Evolutionary conservation across 805 yeast species (phyloP).

Genomic region (Hanseniaspora clermontiae): DNA sequence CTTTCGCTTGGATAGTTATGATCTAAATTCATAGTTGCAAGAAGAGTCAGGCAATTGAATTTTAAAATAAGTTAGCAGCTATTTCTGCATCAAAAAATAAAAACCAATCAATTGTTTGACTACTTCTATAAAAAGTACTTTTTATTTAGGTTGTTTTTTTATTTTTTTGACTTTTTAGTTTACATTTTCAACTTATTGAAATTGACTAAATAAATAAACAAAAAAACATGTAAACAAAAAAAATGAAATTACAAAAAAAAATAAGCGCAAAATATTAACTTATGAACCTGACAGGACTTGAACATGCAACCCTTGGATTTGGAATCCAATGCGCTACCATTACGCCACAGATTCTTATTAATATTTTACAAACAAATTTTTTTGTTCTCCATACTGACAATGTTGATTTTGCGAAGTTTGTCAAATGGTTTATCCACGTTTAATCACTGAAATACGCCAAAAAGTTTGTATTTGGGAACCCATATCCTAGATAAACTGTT

Average conservation of each 20-base stretch:
- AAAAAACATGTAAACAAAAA: neutral
- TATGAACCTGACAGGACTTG: slow-evolving; percentile 43
- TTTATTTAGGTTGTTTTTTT: neutral
- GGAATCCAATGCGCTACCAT: slow-evolving; percentile 63
- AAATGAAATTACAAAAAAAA: neutral
- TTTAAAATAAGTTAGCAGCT: neutral
- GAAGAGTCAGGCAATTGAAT: no score
- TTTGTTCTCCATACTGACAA: no score
- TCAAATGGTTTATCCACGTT: no score
- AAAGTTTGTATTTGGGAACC: no score
- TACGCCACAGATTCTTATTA: slow-evolving; percentile 49
- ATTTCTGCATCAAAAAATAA: neutral
- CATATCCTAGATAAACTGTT: no score
- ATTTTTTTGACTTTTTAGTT: neutral
- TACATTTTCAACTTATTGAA: neutral
- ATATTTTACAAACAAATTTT: neutral
- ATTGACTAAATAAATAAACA: neutral
- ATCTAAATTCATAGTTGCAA: neutral
- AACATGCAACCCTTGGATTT: slow-evolving; percentile 55
- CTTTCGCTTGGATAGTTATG: neutral
- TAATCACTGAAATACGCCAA: no score
- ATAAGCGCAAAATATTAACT: neutral
- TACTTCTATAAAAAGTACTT: neutral
- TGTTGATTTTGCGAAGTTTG: no score
- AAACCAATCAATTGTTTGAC: no score